Conservation (phyloP, 2,329 filamentous ascomycete genomes). For the Colletotrichum siamense region DNA sequence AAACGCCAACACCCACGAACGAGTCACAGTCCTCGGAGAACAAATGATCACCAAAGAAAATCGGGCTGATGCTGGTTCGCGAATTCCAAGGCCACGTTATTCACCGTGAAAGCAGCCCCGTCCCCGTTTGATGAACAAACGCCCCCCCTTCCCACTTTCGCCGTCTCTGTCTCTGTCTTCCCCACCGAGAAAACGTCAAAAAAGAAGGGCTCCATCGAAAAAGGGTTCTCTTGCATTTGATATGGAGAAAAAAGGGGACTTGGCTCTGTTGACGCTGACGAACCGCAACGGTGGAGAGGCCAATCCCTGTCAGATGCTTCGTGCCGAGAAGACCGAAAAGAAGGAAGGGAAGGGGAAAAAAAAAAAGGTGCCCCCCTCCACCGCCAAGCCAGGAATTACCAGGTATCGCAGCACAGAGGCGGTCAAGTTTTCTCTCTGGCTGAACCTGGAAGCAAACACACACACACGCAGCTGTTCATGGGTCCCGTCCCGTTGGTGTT, state of each 20-base stretch:
- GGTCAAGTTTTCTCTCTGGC: not conserved
- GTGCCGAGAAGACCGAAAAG: conserved; percentile 7
- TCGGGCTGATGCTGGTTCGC: not conserved
- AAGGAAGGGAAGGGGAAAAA: not conserved
- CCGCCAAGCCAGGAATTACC: not conserved
- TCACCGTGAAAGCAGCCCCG: not conserved
- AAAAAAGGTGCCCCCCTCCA: not conserved
- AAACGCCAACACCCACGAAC: not conserved
- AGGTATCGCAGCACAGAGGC: not conserved
- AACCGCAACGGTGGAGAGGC: not conserved
- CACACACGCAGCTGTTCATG: not conserved
- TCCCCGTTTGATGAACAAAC: not conserved
- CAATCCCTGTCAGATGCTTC: not conserved
- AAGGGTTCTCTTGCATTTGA: not conserved
- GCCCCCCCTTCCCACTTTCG: not conserved
- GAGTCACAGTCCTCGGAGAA: not conserved
- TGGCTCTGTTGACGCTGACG: conserved; percentile 1
- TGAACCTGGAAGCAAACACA: not conserved
- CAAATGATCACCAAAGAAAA: not conserved
- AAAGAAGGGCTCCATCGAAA: not conserved
- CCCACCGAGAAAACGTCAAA: not conserved
- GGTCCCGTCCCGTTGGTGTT: not conserved
- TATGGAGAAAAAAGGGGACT: not conserved
- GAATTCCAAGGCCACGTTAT: not conserved
- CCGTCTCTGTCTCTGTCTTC: not conserved